Percentiles rank a stretch among this genome's conserved stretches.
These are phyloP conservation scores for Silene vulgaris DNA, from an alignment of 179 eudicot species.

Conservation along the genomic window DNA sequence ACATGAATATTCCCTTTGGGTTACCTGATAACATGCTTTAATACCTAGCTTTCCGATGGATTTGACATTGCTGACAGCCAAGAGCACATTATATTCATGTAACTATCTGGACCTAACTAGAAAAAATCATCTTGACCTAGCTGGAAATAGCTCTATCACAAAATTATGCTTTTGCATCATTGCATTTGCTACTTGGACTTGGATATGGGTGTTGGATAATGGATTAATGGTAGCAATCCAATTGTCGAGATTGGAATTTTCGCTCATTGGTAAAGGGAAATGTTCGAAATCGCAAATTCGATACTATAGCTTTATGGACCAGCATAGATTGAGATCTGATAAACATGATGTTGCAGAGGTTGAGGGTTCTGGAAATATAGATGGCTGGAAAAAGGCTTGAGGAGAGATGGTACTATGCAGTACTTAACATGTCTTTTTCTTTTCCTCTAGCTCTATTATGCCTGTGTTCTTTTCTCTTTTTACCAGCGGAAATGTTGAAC, in stretches of 20 bases:
- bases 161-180: background rate
- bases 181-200: background rate
- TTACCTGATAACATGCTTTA: background rate
- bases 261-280: background rate
- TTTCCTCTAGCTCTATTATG: too few species aligned
- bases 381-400: background rate
- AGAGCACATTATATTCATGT: background rate
- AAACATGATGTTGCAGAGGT: background rate
- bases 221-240: background rate
- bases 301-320: background rate
- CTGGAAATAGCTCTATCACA: background rate
- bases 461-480: too few species aligned
- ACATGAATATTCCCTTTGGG: background rate
- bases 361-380: background rate
- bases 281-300: background rate
- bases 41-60: conserved; percentile 1
- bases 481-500: too few species aligned
- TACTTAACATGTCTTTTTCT: background rate
- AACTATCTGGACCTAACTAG: background rate
- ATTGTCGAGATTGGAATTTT: background rate
- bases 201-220: background rate
- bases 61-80: background rate
- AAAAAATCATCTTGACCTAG: background rate
- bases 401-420: background rate
- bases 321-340: too few species aligned